A percentile compares a stretch with the other conserved stretches of the same genome.
These are phyloP conservation scores for Chaetomidium leptoderma DNA, from an alignment of 495 filamentous ascomycete species.

Conservation along the genomic window DNA sequence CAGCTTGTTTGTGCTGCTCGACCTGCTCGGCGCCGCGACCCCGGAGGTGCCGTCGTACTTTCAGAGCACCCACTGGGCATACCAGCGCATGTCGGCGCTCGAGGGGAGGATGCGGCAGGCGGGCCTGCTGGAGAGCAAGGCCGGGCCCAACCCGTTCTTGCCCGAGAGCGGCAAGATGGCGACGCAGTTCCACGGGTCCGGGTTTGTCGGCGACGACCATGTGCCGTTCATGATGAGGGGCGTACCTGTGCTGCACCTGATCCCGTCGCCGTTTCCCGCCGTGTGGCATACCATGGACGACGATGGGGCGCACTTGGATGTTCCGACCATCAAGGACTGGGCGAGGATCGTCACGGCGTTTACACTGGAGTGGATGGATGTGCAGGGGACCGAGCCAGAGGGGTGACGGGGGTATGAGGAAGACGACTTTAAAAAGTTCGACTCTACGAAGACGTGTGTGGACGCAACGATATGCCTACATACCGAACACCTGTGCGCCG, in stretches of 20 bases:
- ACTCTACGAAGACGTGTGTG: background rate
- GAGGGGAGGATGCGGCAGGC: slow-evolving; percentile 63
- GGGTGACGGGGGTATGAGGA: no score
- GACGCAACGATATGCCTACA: background rate
- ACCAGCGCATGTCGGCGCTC: slow-evolving; percentile 61
- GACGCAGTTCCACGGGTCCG: slow-evolving; percentile 36
- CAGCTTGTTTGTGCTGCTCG: slow-evolving; percentile 77
- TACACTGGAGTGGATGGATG: slow-evolving; percentile 78
- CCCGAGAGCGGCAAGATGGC: slow-evolving; percentile 51
- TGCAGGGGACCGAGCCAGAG: slow-evolving; percentile 26
- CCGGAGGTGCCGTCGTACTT: slow-evolving; percentile 77
- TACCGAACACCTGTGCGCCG: background rate
- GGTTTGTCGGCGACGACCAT: slow-evolving; percentile 70
- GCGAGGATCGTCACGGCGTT: slow-evolving; percentile 72
- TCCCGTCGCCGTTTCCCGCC: slow-evolving; percentile 69
- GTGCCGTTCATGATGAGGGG: slow-evolving; percentile 76
- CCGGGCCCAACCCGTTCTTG: slow-evolving; percentile 37
- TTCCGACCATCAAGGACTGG: slow-evolving; percentile 78
- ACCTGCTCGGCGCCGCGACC: slow-evolving; percentile 67
- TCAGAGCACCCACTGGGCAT: slow-evolving; percentile 85
- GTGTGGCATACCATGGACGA: slow-evolving; percentile 82
- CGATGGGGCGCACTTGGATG: slow-evolving; percentile 76
- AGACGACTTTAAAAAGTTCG: background rate
- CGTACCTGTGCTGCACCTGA: slow-evolving; percentile 77
- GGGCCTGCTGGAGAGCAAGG: slow-evolving; percentile 35